Evolutionary conservation across 1,284 basidiomycete species (phyloP).

Genomic region (Heterobasidion occidentale): DNA sequence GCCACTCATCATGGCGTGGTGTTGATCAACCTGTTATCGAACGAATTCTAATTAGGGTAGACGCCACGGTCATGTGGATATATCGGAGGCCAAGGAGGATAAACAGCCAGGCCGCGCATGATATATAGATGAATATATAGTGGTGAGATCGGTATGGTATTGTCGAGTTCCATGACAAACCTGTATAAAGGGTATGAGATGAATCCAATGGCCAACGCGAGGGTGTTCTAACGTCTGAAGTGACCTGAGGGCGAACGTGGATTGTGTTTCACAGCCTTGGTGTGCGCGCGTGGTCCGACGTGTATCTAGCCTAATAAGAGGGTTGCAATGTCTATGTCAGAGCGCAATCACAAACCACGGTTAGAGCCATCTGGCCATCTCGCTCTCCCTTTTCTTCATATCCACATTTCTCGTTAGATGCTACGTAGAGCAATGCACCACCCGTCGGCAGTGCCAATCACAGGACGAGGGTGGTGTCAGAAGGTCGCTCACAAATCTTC

Average conservation of each 20-base stretch:
- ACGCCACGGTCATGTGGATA: no score
- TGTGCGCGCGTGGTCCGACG: slow-evolving; percentile 30
- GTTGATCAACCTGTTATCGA: no score
- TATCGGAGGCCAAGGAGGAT: no score
- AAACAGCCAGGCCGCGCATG: no score
- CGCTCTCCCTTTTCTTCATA: slow-evolving; percentile 81
- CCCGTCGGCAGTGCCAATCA: slow-evolving; percentile 4
- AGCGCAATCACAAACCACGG: background rate
- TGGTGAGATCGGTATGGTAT: background rate
- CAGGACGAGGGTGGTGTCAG: slow-evolving; percentile 2
- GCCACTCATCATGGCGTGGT: no score
- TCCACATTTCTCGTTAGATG: slow-evolving; percentile 97
- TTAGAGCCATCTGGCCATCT: slow-evolving; percentile 58
- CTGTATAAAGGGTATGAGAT: background rate
- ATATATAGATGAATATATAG: background rate
- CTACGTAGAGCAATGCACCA: slow-evolving; percentile 31
- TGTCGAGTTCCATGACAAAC: background rate
- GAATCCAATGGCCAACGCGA: background rate
- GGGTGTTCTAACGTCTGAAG: background rate
- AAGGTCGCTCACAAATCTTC: slow-evolving; percentile 74
- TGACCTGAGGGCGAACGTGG: no score
- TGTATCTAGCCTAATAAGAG: slow-evolving; percentile 41
- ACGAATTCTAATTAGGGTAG: no score
- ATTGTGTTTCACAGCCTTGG: slow-evolving; percentile 22
- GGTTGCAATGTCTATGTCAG: slow-evolving; percentile 2